phyloP scores from a whole-genome alignment of 164 flowering plant genomes.

The Piper longum region DNA sequence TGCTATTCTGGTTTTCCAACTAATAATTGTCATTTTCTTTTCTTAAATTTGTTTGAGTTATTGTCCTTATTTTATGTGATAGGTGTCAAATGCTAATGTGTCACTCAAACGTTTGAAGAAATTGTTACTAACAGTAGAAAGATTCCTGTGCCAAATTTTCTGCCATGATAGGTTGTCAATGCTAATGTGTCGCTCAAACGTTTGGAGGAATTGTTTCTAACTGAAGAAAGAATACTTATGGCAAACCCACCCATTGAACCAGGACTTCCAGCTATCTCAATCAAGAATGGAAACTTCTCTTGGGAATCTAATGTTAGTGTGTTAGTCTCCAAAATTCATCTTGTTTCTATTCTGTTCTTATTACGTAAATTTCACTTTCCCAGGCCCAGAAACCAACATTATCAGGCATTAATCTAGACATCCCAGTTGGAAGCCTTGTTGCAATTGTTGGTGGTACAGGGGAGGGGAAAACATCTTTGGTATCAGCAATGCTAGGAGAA shows the following conservation, averaged over 20 bases:
- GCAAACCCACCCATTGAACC: conserved; percentile 85
- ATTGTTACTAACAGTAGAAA: too few relatives aligned
- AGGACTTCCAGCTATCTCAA: conserved; percentile 69
- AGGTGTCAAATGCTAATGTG: too few relatives aligned
- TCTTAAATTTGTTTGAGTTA: not conserved
- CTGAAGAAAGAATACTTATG: conserved; percentile 75
- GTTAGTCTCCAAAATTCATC: not conserved
- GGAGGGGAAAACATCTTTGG: conserved; percentile 92
- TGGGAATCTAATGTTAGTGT: conserved; percentile 75
- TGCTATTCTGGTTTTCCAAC: not conserved
- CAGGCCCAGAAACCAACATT: conserved; percentile 85
- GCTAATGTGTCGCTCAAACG: conserved; percentile 91
- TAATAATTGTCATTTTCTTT: too few relatives aligned
- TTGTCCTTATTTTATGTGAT: too few relatives aligned
- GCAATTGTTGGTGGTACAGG: conserved; percentile 97
- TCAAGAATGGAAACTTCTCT: conserved; percentile 72
- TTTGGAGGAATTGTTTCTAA: conserved; percentile 71
- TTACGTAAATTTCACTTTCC: not conserved
- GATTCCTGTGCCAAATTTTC: too few relatives aligned
- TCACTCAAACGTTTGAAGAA: too few relatives aligned
- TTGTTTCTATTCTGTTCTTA: not conserved
- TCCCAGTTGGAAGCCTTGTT: conserved; percentile 80
- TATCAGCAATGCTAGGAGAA: conserved; percentile 99
- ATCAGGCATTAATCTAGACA: conserved; percentile 71
- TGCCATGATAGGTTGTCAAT: conserved; percentile 56